These are phyloP conservation scores for Brettanomyces custersianus DNA, from an alignment of 805 yeast genomes.

Conservation along the genomic window DNA sequence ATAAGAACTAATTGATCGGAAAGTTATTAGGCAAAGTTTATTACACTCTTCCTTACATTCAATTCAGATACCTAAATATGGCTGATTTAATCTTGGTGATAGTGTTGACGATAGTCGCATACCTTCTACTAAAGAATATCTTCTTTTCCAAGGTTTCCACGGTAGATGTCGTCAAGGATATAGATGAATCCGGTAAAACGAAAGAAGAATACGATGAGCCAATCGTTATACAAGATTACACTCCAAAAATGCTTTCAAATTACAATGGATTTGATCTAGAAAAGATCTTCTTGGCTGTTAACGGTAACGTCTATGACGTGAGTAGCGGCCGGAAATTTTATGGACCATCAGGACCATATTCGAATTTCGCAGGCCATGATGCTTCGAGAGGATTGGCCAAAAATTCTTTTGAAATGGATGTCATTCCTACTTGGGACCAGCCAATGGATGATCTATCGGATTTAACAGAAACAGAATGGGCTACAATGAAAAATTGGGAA, in stretches of 20 bases:
- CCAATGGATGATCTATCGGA: conserved; percentile 70
- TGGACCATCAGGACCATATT: conserved; percentile 94
- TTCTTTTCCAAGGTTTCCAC: conserved; percentile 15
- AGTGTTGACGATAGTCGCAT: conserved; percentile 14
- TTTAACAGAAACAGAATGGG: conserved; percentile 49
- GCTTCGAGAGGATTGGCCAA: conserved; percentile 88
- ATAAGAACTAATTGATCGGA: no score
- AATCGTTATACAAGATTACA: conserved; percentile 38
- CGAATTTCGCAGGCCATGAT: conserved; percentile 92
- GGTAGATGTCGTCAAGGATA: conserved; percentile 15
- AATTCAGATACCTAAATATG: conserved; percentile 16
- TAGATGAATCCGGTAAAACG: conserved; percentile 15
- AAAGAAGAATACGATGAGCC: conserved; percentile 13
- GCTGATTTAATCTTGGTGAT: conserved; percentile 18
- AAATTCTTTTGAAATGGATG: conserved; percentile 69
- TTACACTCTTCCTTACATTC: no score
- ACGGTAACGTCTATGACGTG: conserved; percentile 80
- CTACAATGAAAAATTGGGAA: conserved; percentile 77
- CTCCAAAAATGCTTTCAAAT: conserved; percentile 63
- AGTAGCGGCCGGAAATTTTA: conserved; percentile 72
- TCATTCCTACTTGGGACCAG: conserved; percentile 58
- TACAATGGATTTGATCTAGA: conserved; percentile 77
- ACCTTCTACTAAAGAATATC: conserved; percentile 15
- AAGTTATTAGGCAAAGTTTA: no score
- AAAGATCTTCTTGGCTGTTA: conserved; percentile 78